These are phyloP conservation scores for Penicillium sp. DNA, from an alignment of 2,329 filamentous ascomycete genomes.

Conservation along the genomic window DNA sequence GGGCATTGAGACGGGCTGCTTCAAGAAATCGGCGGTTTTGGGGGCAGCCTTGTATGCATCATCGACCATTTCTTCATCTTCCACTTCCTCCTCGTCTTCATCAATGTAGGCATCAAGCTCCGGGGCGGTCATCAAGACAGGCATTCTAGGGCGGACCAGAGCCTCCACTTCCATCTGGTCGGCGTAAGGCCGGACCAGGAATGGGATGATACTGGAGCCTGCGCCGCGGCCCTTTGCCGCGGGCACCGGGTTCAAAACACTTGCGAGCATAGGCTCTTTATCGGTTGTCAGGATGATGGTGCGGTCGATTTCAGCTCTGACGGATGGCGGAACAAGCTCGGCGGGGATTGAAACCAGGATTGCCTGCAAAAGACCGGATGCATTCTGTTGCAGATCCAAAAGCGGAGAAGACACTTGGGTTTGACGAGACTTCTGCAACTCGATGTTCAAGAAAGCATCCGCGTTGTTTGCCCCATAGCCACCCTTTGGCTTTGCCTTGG, in stretches of 20 bases:
- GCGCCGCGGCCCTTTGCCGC: slow-evolving; percentile 62
- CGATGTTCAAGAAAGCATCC: slow-evolving; percentile 66
- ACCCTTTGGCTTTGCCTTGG: slow-evolving; percentile 43
- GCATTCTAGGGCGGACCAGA: slow-evolving; percentile 59
- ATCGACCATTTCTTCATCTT: slow-evolving; percentile 24
- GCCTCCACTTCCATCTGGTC: slow-evolving; percentile 69
- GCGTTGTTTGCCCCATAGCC: slow-evolving; percentile 56
- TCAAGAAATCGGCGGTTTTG: slow-evolving; percentile 28
- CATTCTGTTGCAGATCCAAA: slow-evolving; percentile 56
- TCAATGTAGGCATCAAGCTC: slow-evolving; percentile 29
- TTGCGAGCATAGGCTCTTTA: slow-evolving; percentile 74
- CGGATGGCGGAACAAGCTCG: slow-evolving; percentile 66
- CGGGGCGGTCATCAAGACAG: slow-evolving; percentile 39
- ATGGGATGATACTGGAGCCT: slow-evolving; percentile 75
- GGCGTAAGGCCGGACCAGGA: slow-evolving; percentile 68
- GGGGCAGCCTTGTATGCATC: slow-evolving; percentile 14
- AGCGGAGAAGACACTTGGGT: slow-evolving; percentile 19
- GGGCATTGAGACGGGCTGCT: slow-evolving; percentile 15
- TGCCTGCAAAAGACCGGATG: slow-evolving; percentile 61
- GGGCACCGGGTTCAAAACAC: slow-evolving; percentile 75
- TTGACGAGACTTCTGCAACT: slow-evolving; percentile 33
- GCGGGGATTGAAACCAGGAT: slow-evolving; percentile 67
- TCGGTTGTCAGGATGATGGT: slow-evolving; percentile 72
- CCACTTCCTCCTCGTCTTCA: slow-evolving; percentile 37
- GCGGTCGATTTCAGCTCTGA: slow-evolving; percentile 76